Base-by-base conservation (phyloP, 2,329 filamentous ascomycete species). In the Coniochaeta sp. region DNA sequence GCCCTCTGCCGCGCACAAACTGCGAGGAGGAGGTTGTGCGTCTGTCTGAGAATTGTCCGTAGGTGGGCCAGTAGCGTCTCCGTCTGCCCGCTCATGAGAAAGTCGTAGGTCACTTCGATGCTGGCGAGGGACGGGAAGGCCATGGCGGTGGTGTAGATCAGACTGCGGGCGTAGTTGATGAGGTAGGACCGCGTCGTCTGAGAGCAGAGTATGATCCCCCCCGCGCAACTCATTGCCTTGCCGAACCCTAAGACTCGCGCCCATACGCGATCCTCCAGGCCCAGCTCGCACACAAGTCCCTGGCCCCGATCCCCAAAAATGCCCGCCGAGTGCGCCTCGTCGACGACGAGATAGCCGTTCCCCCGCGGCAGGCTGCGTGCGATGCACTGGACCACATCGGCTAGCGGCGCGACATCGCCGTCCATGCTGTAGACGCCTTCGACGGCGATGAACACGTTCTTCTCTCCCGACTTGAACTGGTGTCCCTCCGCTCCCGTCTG, bases 351-450 rank as follows among this genome's bases (percentile, higher is more conserved):
- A 60, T 87, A 77, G 0, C 81, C 84, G 55, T 89, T 90, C 0
- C 79, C 79, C 0, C 62, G 62, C 0, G 86, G 83, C 0, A 91
- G 72, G 0, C 81, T 67, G 1, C 74, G 71, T 44, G 88, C 79
- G 0, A 89, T 80, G 5, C 82, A 75, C 0, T 78, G 71, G 1
- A 89, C 78, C 19, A 93, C 82, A 6, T 85, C 79, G 12, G 68
- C 67, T 12, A 95, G 74, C 0, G 87, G 88, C 0, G 83, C 83
- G 19, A 90, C 74, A 65, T 93, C 89, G 0, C 90, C 90, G 59
- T 93, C 90, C 90, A 95, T 95, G 70, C 89, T 92, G 71, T 95
- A 93, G 0, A 91, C 77, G 0, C 81, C 83, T 65, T 91, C 89
- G 0, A 90, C 78, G 0, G 84, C 84, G n/a, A 91, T 71, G 64